A percentile compares a stretch with the other conserved stretches of the same genome.
These are phyloP conservation scores for Metarhizium sp. DNA, from an alignment of 2,329 filamentous ascomycete genomes.

Conservation along the genomic window DNA sequence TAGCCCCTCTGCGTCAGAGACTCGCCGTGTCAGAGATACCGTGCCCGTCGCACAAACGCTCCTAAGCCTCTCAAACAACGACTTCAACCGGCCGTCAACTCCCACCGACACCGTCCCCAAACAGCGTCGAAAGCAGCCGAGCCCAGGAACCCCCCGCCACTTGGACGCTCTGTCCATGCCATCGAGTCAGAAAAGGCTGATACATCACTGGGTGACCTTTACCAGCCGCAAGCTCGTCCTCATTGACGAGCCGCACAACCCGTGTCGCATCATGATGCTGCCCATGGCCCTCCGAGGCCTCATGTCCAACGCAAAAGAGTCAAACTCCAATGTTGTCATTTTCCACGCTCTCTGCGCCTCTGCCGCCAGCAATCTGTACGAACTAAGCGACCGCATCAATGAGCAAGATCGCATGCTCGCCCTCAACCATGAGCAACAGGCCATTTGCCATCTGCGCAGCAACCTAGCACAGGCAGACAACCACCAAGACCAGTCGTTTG, in stretches of 20 bases:
- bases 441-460: conserved; percentile 13
- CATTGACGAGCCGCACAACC: conserved; percentile 15
- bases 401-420: conserved; percentile 12
- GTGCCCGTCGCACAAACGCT: not conserved
- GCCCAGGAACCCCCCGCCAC: conserved; percentile 6
- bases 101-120: not conserved
- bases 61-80: not conserved
- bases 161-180: conserved; percentile 12
- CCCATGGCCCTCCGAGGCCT: conserved; percentile 16
- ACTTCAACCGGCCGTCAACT: not conserved
- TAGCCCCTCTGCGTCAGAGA: not conserved
- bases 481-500: conserved; percentile 23
- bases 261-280: conserved; percentile 16
- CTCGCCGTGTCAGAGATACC: not conserved
- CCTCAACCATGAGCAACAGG: conserved; percentile 13
- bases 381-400: conserved; percentile 20
- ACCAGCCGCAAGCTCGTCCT: conserved; percentile 16
- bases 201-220: conserved; percentile 18
- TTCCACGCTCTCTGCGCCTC: conserved; percentile 24
- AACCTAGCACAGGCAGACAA: conserved; percentile 11
- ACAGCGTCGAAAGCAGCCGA: not conserved
- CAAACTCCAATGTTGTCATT: conserved; percentile 13
- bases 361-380: conserved; percentile 29
- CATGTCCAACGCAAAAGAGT: conserved; percentile 9
- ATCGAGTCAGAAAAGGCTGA: conserved; percentile 12